phyloP scores from a whole-genome alignment of 805 yeast species.

The Metschnikowia baotianmanensis region DNA sequence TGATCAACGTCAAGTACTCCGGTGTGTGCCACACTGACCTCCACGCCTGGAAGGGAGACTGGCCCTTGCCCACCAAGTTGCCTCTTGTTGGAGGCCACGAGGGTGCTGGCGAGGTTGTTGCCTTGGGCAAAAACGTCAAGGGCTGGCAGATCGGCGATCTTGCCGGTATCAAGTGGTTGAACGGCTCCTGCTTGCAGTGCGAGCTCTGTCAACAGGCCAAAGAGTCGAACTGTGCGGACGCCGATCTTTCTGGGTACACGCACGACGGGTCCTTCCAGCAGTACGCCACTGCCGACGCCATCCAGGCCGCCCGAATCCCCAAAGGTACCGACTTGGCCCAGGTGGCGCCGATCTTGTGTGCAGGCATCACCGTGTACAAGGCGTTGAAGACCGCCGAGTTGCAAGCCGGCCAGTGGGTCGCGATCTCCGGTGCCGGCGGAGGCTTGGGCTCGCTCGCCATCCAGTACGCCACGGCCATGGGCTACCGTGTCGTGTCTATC shows the following conservation, averaged over 20 bases:
- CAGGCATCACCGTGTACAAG: slow-evolving; percentile 89
- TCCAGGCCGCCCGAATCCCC: slow-evolving; percentile 82
- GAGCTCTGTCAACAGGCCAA: slow-evolving; percentile 66
- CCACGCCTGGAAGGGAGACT: slow-evolving; percentile 93
- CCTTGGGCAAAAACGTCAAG: slow-evolving; percentile 63
- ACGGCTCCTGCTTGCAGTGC: slow-evolving; percentile 73
- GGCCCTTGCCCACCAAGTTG: slow-evolving; percentile 75
- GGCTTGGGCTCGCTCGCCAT: slow-evolving; percentile 74
- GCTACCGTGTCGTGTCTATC: slow-evolving; percentile 65
- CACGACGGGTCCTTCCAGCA: slow-evolving; percentile 92
- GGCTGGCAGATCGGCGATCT: slow-evolving; percentile 76
- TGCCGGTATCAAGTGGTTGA: slow-evolving; percentile 85
- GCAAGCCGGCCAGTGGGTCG: slow-evolving; percentile 71
- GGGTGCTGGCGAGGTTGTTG: slow-evolving; percentile 86
- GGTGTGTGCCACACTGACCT: slow-evolving; percentile 95
- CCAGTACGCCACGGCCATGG: slow-evolving; percentile 78
- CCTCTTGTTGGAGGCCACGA: slow-evolving; percentile 89
- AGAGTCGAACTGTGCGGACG: slow-evolving; percentile 70
- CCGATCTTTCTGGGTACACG: slow-evolving; percentile 73
- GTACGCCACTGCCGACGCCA: slow-evolving; percentile 84
- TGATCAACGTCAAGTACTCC: slow-evolving; percentile 79
- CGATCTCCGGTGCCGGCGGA: slow-evolving; percentile 77
- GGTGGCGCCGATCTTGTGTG: slow-evolving; percentile 82
- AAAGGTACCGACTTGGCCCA: slow-evolving; percentile 69
- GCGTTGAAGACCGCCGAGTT: slow-evolving; percentile 78